phyloP scores from a whole-genome alignment of 2,329 filamentous ascomycete species.

The Aspergillus sergii region DNA sequence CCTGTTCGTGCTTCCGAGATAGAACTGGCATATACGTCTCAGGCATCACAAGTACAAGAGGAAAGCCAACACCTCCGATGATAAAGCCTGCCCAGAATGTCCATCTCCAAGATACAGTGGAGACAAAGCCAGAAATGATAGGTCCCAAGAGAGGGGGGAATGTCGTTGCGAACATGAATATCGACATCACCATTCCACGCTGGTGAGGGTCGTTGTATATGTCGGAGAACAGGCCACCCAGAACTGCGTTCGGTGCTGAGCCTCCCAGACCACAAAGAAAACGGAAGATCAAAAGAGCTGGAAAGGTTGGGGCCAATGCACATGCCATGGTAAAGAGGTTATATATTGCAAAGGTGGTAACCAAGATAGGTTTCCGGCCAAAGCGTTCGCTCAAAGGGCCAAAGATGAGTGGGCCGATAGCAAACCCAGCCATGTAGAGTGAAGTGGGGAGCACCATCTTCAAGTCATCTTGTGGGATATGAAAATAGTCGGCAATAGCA shows the following conservation, averaged over 20 bases:
- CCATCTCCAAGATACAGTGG: slow-evolving; percentile 43
- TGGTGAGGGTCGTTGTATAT: slow-evolving; percentile 42
- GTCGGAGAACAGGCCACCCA: slow-evolving; percentile 45
- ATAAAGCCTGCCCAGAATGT: slow-evolving; percentile 63
- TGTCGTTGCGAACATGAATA: slow-evolving; percentile 26
- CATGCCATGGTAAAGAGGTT: slow-evolving; percentile 42
- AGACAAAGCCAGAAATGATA: slow-evolving; percentile 42
- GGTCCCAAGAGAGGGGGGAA: slow-evolving; percentile 40
- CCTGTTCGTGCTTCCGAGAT: slow-evolving; percentile 55
- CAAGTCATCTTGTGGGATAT: slow-evolving; percentile 19
- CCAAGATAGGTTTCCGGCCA: slow-evolving; percentile 43
- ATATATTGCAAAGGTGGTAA: slow-evolving; percentile 49
- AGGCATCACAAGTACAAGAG: slow-evolving; percentile 64
- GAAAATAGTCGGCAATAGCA: slow-evolving; percentile 17
- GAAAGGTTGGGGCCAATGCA: slow-evolving; percentile 42
- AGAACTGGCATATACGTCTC: slow-evolving; percentile 65
- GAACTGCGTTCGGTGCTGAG: slow-evolving; percentile 41
- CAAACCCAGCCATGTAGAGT: slow-evolving; percentile 33
- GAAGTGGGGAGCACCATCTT: slow-evolving; percentile 34
- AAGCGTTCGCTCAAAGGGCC: slow-evolving; percentile 42
- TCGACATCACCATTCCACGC: slow-evolving; percentile 25
- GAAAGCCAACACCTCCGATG: slow-evolving; percentile 59
- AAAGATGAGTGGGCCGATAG: slow-evolving; percentile 41
- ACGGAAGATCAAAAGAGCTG: slow-evolving; percentile 41
- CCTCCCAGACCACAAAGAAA: slow-evolving; percentile 41